Percentiles rank a stretch among this genome's conserved stretches.
Evolutionary conservation across 306 rosid species (phyloP).

Genomic region (Geum urbanum): DNA sequence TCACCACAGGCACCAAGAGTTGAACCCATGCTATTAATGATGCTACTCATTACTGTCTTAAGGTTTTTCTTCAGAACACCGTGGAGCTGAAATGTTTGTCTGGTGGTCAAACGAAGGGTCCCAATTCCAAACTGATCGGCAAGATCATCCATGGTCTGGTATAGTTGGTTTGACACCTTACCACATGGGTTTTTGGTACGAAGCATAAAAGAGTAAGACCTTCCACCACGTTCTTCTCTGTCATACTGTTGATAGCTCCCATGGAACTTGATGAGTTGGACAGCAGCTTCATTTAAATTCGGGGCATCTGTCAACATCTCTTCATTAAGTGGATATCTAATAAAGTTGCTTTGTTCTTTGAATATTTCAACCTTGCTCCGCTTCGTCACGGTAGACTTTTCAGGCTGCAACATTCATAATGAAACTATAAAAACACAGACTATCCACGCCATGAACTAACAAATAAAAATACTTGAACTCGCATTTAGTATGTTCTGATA

Average conservation of each 20-base stretch:
- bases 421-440: neutral
- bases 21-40: slow-evolving; percentile 81
- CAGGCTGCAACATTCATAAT: slow-evolving; percentile 44
- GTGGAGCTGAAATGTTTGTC: slow-evolving; percentile 97
- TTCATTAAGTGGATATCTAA: slow-evolving; percentile 88
- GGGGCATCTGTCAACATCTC: slow-evolving; percentile 86
- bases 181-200: slow-evolving; percentile 97
- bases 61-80: slow-evolving; percentile 91
- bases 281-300: slow-evolving; percentile 80
- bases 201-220: slow-evolving; percentile 87
- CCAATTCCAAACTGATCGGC: slow-evolving; percentile 98
- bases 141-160: slow-evolving; percentile 98
- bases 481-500: neutral
- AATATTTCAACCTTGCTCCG: slow-evolving; percentile 94
- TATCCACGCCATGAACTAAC: neutral
- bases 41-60: slow-evolving; percentile 76
- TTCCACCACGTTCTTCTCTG: slow-evolving; percentile 81
- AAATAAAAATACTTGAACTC: slow-evolving; percentile 7
- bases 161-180: slow-evolving; percentile 76
- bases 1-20: slow-evolving; percentile 99
- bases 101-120: slow-evolving; percentile 90
- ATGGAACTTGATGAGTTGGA: slow-evolving; percentile 89
- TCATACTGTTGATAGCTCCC: slow-evolving; percentile 96
- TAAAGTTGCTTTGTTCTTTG: slow-evolving; percentile 91
- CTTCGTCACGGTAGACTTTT: slow-evolving; percentile 59